A percentile compares a stretch with the other conserved stretches of the same genome.
These are phyloP conservation scores for Sclerotinia spermophila DNA, from an alignment of 2,329 filamentous ascomycete species.

Conservation along the genomic window DNA sequence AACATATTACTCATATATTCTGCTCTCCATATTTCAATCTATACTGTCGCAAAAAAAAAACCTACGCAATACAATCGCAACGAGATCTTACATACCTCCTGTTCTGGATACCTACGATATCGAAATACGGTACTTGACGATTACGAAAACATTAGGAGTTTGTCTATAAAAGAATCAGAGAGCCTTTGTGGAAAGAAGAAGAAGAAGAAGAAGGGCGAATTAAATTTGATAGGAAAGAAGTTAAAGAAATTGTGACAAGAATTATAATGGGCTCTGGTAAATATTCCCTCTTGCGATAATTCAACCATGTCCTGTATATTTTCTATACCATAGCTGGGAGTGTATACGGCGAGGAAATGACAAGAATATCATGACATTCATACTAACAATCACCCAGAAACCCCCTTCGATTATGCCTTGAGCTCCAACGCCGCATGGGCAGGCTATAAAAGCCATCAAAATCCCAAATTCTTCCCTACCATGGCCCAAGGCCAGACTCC, in stretches of 20 bases:
- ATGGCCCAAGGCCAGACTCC: constrained; percentile 65
- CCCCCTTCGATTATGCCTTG: constrained; percentile 55
- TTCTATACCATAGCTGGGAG: neutral
- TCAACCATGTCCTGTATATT: neutral
- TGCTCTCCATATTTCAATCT: neutral
- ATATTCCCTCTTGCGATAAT: neutral
- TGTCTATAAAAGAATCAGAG: neutral
- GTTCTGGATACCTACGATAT: neutral
- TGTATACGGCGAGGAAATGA: neutral
- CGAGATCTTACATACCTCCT: neutral
- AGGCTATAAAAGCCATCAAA: constrained; percentile 57
- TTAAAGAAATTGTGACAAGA: neutral
- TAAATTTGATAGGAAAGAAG: neutral
- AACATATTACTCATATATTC: constrained; percentile 1
- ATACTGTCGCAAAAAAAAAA: neutral
- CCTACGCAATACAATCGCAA: neutral
- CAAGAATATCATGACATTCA: neutral
- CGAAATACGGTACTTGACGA: neutral
- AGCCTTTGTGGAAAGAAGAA: neutral
- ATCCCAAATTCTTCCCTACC: constrained; percentile 68
- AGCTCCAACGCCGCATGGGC: constrained; percentile 70
- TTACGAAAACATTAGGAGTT: neutral
- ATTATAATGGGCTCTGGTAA: constrained; percentile 15
- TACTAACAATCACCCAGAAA: constrained; percentile 20
- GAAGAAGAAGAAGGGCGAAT: neutral